These are phyloP conservation scores for Lipomyces orientalis DNA, from an alignment of 805 yeast genomes.

Conservation along the genomic window DNA sequence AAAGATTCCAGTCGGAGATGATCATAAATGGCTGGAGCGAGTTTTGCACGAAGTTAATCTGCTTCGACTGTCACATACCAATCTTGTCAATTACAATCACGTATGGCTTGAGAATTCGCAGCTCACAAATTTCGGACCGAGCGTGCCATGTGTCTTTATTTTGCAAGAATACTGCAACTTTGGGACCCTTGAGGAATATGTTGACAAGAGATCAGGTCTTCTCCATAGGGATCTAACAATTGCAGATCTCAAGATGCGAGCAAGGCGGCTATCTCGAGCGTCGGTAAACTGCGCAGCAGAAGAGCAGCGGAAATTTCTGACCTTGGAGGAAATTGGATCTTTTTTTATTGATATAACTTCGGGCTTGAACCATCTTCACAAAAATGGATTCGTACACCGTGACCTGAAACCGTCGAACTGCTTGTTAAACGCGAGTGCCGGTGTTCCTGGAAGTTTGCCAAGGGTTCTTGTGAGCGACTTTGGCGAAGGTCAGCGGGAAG, in stretches of 20 bases:
- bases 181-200: conserved; percentile 78
- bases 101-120: conserved; percentile 84
- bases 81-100: conserved; percentile 83
- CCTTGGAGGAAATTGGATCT: conserved; percentile 66
- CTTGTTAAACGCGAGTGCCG: conserved; percentile 49
- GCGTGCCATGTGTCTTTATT: conserved; percentile 76
- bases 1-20: conserved; percentile 82
- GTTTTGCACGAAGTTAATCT: conserved; percentile 81
- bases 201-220: conserved; percentile 49
- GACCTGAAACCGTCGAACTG: conserved; percentile 92
- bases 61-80: conserved; percentile 59
- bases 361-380: conserved; percentile 76
- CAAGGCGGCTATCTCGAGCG: conserved; percentile 13
- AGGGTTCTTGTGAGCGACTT: conserved; percentile 83
- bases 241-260: conserved; percentile 48
- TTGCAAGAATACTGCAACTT: conserved; percentile 88
- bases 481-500: conserved; percentile 84
- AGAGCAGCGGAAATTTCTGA: conserved; percentile 43
- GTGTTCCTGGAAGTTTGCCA: conserved; percentile 52
- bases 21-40: conserved; percentile 67
- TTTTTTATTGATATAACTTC: conserved; percentile 69
- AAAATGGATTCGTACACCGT: conserved; percentile 78
- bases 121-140: conserved; percentile 59
- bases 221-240: conserved; percentile 46
- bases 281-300: background rate